These are phyloP conservation scores for Chlamydomonas incerta DNA, from an alignment of 139 green algal species.

Conservation along the genomic window DNA sequence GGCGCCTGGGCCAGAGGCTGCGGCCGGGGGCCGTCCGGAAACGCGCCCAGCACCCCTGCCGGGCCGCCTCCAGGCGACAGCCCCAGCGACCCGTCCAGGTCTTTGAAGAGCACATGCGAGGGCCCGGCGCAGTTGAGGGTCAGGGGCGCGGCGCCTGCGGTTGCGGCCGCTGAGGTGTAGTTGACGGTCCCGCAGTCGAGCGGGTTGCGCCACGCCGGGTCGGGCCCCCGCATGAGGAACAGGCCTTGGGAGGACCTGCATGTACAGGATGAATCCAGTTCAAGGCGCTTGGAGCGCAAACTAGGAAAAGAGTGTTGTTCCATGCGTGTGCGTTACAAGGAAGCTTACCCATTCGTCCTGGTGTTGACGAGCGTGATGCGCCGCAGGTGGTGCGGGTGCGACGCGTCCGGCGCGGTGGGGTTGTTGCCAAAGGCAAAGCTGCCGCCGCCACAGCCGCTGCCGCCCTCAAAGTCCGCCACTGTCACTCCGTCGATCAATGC, in stretches of 20 bases:
- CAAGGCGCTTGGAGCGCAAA: too few relatives aligned
- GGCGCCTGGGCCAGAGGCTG: not conserved
- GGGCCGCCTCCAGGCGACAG: not conserved
- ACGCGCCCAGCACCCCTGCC: not conserved
- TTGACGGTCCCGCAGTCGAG: conserved; percentile 27
- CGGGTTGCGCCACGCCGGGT: conserved; percentile 55
- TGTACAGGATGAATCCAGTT: not conserved
- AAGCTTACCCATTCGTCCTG: not conserved
- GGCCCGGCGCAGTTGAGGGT: conserved; percentile 68
- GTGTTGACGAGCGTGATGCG: conserved; percentile 41
- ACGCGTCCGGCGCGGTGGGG: conserved; percentile 52
- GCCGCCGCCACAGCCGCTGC: conserved; percentile 14
- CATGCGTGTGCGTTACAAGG: too few relatives aligned
- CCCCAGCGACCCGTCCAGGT: conserved; percentile 52
- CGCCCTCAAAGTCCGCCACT: conserved; percentile 57
- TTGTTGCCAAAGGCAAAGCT: conserved; percentile 61
- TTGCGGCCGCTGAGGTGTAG: not conserved
- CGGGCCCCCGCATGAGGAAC: conserved; percentile 26
- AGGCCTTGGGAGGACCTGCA: conserved; percentile 9
- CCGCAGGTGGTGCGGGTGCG: conserved; percentile 59
- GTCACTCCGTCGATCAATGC: conserved; percentile 21
- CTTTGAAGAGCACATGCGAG: conserved; percentile 52
- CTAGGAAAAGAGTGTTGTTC: too few relatives aligned
- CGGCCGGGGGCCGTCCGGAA: not conserved
- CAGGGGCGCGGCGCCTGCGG: conserved; percentile 10